Percentiles rank a stretch among this genome's conserved stretches.
These are phyloP conservation scores for Emericellopsis terricola DNA, from an alignment of 495 filamentous ascomycete species.

Conservation along the genomic window DNA sequence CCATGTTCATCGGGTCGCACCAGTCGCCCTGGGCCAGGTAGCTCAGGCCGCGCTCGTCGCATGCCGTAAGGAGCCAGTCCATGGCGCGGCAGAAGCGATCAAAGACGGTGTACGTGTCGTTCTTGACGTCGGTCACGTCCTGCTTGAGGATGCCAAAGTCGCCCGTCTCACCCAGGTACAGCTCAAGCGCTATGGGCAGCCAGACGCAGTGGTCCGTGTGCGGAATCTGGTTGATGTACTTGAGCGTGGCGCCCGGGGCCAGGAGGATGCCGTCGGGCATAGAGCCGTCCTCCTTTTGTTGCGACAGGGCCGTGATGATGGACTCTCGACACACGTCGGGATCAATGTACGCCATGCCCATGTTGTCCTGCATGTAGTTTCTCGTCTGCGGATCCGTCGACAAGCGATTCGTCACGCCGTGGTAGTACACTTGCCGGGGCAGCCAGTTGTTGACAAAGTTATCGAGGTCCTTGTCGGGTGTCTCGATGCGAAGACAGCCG, in stretches of 20 bases:
- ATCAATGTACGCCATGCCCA: slow-evolving; percentile 41
- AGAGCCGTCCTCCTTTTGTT: slow-evolving; percentile 33
- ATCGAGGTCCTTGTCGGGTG: slow-evolving; percentile 34
- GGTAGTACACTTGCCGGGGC: slow-evolving; percentile 36
- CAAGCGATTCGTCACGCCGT: slow-evolving; percentile 38
- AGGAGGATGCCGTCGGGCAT: slow-evolving; percentile 40
- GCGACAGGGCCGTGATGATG: slow-evolving; percentile 27
- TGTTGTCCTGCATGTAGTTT: slow-evolving; percentile 40
- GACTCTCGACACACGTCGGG: slow-evolving; percentile 27
- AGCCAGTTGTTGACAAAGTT: slow-evolving; percentile 43
- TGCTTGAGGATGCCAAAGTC: slow-evolving; percentile 32
- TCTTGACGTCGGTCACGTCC: slow-evolving; percentile 18
- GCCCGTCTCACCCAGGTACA: slow-evolving; percentile 33
- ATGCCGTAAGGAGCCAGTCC: slow-evolving; percentile 29
- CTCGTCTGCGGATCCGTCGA: slow-evolving; percentile 40
- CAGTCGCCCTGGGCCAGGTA: slow-evolving; percentile 40
- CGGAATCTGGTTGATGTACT: slow-evolving; percentile 41
- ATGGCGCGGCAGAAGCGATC: slow-evolving; percentile 34
- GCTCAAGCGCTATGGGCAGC: slow-evolving; percentile 32
- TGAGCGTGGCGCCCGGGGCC: slow-evolving; percentile 33
- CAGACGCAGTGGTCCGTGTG: slow-evolving; percentile 41
- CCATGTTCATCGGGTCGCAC: slow-evolving; percentile 45
- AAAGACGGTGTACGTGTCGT: slow-evolving; percentile 29
- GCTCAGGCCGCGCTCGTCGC: slow-evolving; percentile 33
- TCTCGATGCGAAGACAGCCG: slow-evolving; percentile 32